These are phyloP conservation scores for Kuraishia hungarica DNA, from an alignment of 805 yeast species.

Conservation along the genomic window DNA sequence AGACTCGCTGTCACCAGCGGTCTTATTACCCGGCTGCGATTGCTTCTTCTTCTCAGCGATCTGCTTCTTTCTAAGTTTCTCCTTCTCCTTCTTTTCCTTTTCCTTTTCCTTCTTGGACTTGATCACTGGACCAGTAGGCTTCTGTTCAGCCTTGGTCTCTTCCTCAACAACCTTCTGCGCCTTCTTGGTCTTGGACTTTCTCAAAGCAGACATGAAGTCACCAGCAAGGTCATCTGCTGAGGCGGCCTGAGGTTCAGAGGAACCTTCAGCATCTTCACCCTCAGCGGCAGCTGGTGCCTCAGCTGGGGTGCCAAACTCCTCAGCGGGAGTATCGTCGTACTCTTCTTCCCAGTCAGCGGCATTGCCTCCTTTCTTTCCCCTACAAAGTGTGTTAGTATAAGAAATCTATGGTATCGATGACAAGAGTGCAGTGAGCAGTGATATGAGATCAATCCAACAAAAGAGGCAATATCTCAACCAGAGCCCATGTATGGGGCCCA, in stretches of 20 bases:
- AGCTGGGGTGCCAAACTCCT: constrained; percentile 36
- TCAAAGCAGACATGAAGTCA: constrained; percentile 79
- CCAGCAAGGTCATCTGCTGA: constrained; percentile 40
- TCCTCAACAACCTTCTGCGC: constrained; percentile 51
- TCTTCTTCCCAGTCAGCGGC: constrained; percentile 82
- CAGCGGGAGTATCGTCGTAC: constrained; percentile 39
- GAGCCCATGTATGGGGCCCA: no score
- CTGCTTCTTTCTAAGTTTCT: constrained; percentile 60
- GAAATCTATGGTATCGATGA: background rate
- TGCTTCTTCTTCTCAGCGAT: constrained; percentile 33
- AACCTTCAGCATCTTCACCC: constrained; percentile 14
- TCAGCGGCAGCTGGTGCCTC: constrained; percentile 12
- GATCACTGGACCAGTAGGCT: constrained; percentile 53
- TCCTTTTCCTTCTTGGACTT: constrained; percentile 92
- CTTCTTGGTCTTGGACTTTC: constrained; percentile 72
- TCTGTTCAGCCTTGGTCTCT: constrained; percentile 22
- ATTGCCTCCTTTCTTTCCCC: constrained; percentile 54
- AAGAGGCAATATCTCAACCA: no score
- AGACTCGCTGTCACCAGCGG: constrained; percentile 18
- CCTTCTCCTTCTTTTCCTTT: constrained; percentile 89
- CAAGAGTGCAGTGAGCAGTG: background rate
- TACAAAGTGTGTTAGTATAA: constrained; percentile 12
- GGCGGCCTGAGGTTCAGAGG: constrained; percentile 14
- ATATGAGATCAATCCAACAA: background rate
- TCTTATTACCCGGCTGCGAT: constrained; percentile 25